Evolutionary conservation across 768 basidiomycete species (phyloP), one percentile per base, ranked within the genome.

Genomic region (Collybia mongolica): DNA sequence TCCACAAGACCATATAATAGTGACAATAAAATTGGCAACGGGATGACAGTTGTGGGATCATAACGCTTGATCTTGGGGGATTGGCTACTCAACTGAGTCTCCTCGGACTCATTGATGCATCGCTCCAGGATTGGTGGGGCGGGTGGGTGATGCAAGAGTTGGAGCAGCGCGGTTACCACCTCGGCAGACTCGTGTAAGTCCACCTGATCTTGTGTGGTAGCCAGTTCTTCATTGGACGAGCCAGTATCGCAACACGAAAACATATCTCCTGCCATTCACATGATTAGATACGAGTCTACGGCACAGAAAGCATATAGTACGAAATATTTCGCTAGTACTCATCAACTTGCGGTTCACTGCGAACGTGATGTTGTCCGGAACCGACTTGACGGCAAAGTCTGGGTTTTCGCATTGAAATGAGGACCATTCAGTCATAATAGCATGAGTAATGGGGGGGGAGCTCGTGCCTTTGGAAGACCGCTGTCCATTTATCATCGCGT

Each of bases 21-120:
- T 12, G 80, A 65, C 12, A 66, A 72, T 35, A 89, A 76, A 15
- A 89, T 64, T 18, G 87, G 87, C 8, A 84, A 72, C 1, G 88
- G 88, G 39, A 89, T 82, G 35, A 82, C 67, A 9, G 80, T 73
- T 0, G 68, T 62, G 26, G 66, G 61, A 56, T 77, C 70, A 55
- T 76, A 77, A 45, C 58, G 53, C 41, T 61, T 61, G 48, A 58
- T 64, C 35, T 57, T 61, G 44, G 60, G 71, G 39, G 63, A 51
- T 53, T 57, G 60, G 47, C 59, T 66, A 54, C 52, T 58, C 54
- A 61, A 65, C 60, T 66, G 61, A 52, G 53, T 55, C 42, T 67
- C 62, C 45, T 69, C 59, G 43, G 63, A 42, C 29, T 58, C 38
- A 18, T 58, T 56, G 22, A 68, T 58, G 22, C 26, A 38, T 37